phyloP scores from a whole-genome alignment of 176 grass and related monocot genomes.

The Leersia perrieri region DNA sequence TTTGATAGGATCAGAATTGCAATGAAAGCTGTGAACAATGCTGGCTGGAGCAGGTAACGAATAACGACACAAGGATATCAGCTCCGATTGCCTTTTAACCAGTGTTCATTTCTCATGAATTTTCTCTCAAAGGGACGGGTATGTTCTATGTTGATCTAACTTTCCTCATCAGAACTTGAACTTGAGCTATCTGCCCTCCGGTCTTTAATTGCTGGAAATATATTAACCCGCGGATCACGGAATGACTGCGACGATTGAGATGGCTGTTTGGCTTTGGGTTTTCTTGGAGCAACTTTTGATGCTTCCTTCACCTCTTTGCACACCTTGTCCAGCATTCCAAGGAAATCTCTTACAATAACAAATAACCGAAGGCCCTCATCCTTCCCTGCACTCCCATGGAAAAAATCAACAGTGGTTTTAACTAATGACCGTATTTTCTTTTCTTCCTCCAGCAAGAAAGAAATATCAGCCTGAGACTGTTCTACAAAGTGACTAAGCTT shows the following conservation, averaged over 20 bases:
- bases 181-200: constrained; percentile 55
- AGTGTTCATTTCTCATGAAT: not conserved
- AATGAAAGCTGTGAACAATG: constrained; percentile 16
- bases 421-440: constrained; percentile 74
- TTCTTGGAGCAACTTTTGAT: constrained; percentile 37
- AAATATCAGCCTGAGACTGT: constrained; percentile 46
- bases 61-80: not conserved
- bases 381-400: constrained; percentile 72
- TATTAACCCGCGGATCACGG: constrained; percentile 45
- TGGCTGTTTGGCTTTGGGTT: constrained; percentile 26
- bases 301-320: constrained; percentile 83
- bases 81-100: not conserved
- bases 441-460: constrained; percentile 61
- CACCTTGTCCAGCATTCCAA: constrained; percentile 72
- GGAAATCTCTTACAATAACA: constrained; percentile 72
- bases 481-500: constrained; percentile 59
- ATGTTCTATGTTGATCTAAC: constrained; percentile 14
- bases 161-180: constrained; percentile 37
- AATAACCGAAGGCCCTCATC: constrained; percentile 85
- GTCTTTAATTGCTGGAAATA: constrained; percentile 68
- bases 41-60: not conserved
- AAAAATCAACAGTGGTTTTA: constrained; percentile 58
- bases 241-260: constrained; percentile 25
- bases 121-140: not conserved
- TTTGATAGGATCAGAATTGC: not conserved